Evolutionary conservation across 495 filamentous ascomycete species (phyloP), one percentile per base, ranked within the genome.

Genomic region (Neurospora sp.): DNA sequence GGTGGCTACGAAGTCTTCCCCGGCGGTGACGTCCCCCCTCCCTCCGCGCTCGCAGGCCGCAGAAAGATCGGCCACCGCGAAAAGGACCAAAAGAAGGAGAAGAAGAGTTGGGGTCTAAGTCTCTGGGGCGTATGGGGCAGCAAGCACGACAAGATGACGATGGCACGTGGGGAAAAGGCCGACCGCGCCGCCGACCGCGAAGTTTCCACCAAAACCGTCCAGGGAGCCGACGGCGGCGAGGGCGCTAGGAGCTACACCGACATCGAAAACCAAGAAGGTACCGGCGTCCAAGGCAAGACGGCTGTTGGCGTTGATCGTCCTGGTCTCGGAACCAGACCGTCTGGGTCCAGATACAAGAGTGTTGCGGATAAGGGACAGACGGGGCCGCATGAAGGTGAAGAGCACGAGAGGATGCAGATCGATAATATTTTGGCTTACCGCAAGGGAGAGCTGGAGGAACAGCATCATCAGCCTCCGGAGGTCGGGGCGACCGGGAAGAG

Each of bases 91-190:
- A 82, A 78, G 80, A 85, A 82, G 78, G 88, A 87, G 75, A 87
- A 79, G 69, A 89, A 86, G 81, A 91, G 91, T 75, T 89, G 90
- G 79, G 94, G 93, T 4, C 85, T 97, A 81, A 88, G 89, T 40
- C 80, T 97, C 40, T 98, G 94, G 94, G 91, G 88, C 61, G 82
- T 89, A 12, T 94, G 94, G 91, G 94, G 92, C 12, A 93, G 91
- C 74, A 96, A 90, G 77, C 94, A 97, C 74, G 94, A 97, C 78
- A 87, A 94, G 82, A 87, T 85, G 59, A 91, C 90, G 12, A 84
- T 96, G 10, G 73, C 10, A 82, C 37, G 80, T 82, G 48, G 81
- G 0, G 83, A 79, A 14, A 80, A 77, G 48, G 70, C 71, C 31
- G 31, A 65, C 7, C 12, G 16, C 20, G 35, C 27, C 9, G 27